phyloP scores from a whole-genome alignment of 1,284 basidiomycete genomes.

The Kalmanozyma brasiliensis region DNA sequence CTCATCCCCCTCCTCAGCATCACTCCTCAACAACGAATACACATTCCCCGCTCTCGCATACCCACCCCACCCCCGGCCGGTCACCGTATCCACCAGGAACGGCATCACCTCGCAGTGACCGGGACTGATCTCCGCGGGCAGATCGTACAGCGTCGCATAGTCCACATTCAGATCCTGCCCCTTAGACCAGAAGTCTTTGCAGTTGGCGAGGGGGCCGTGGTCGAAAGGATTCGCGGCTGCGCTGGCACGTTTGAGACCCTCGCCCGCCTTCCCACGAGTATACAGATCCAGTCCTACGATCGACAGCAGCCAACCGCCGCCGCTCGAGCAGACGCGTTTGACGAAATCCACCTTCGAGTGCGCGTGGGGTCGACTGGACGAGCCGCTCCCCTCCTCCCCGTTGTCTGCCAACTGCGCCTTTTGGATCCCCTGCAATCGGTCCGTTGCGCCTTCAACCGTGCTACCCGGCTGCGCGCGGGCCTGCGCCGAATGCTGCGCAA shows the following conservation, averaged over 20 bases:
- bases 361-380: background rate
- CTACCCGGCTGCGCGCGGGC: constrained; percentile 1
- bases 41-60: constrained; percentile 10
- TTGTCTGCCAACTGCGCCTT: constrained; percentile 16
- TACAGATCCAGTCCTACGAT: constrained; percentile 92
- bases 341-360: constrained; percentile 16
- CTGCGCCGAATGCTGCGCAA: constrained; percentile 29
- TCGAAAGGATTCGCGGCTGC: constrained; percentile 91
- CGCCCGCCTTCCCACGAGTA: constrained; percentile 85
- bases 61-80: constrained; percentile 2
- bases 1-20: constrained; percentile 12
- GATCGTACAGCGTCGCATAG: constrained; percentile 88
- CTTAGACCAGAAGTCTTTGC: constrained; percentile 90
- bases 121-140: constrained; percentile 68
- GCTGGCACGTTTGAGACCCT: constrained; percentile 76
- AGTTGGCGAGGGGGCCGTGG: constrained; percentile 83
- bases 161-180: constrained; percentile 86
- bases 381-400: constrained; percentile 4
- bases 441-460: constrained; percentile 1
- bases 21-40: constrained; percentile 20
- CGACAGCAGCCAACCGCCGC: constrained; percentile 78
- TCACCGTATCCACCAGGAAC: constrained; percentile 25
- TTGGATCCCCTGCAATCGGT: constrained; percentile 18
- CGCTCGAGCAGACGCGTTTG: constrained; percentile 4
- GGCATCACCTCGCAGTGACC: constrained; percentile 34